phyloP scores from a whole-genome alignment of 331 rosid genomes.

The Erythrophleum ivorense region DNA sequence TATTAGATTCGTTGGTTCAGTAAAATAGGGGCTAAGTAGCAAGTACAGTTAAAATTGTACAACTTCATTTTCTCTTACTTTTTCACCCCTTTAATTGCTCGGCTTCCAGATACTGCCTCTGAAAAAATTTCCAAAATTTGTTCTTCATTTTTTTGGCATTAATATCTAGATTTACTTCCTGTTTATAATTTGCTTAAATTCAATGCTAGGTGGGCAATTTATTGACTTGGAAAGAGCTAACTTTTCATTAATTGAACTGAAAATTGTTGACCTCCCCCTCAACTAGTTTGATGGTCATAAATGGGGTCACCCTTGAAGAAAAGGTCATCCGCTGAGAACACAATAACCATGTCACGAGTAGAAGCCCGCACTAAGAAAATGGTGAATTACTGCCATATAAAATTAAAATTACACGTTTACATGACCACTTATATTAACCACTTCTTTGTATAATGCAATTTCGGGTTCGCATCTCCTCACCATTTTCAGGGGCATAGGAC shows the following conservation, averaged over 20 bases:
- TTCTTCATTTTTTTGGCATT: neutral
- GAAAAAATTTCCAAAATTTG: neutral
- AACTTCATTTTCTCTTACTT: conserved; percentile 39
- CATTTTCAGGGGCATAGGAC: no score
- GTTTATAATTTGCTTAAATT: neutral
- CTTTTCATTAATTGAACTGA: neutral
- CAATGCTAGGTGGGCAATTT: conserved; percentile 34
- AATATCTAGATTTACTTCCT: neutral
- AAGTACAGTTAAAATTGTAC: conserved; percentile 4
- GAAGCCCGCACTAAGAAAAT: neutral
- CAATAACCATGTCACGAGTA: neutral
- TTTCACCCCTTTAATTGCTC: neutral
- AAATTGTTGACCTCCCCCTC: neutral
- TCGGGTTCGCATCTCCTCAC: neutral
- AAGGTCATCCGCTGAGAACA: neutral
- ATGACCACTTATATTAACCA: neutral
- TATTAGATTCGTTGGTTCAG: conserved; percentile 47
- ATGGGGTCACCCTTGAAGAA: neutral
- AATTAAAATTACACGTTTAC: neutral
- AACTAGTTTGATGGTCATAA: conserved; percentile 5
- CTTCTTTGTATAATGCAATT: no score
- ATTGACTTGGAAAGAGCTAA: conserved; percentile 17
- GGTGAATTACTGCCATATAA: neutral
- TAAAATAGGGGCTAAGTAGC: conserved; percentile 3
- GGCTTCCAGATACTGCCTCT: neutral